A percentile compares a stretch with the other conserved stretches of the same genome.
Evolutionary conservation across 1,139 yeast species (phyloP).

Genomic region (Trichomonascaceae sp.): DNA sequence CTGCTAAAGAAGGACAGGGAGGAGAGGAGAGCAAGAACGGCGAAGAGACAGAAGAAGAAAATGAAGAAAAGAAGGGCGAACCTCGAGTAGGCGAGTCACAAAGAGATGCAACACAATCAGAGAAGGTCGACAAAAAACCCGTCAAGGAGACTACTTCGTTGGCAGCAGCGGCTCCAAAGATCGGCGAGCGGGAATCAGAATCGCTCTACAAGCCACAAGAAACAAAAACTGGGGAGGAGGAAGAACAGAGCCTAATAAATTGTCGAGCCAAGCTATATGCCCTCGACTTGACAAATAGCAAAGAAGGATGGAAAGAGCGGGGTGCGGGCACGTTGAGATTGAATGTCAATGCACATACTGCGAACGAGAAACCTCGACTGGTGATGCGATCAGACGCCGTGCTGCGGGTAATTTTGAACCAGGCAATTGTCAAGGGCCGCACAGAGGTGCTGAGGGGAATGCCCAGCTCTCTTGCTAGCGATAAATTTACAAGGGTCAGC

Average conservation of each 20-base stretch:
- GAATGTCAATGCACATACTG: conserved; percentile 30
- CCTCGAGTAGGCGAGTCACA: conserved; percentile 3
- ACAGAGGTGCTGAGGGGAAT: conserved; percentile 64
- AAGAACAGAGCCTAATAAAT: conserved; percentile 56
- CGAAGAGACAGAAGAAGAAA: conserved; percentile 2
- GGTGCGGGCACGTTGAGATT: conserved; percentile 83
- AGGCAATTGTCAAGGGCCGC: conserved; percentile 45
- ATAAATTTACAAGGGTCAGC: conserved; percentile 65
- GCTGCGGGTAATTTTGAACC: conserved; percentile 67
- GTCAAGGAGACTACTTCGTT: conserved; percentile 18
- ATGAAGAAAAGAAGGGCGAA: conserved; percentile 1
- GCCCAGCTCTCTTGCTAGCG: conserved; percentile 67
- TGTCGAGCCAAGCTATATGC: conserved; percentile 73
- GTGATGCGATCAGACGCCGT: conserved; percentile 90
- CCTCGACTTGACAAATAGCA: conserved; percentile 47
- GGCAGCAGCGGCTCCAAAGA: conserved; percentile 33
- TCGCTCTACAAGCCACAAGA: conserved; percentile 25
- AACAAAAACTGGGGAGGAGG: conserved; percentile 81
- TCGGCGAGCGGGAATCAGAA: conserved; percentile 27
- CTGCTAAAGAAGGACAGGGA: conserved; percentile 3
- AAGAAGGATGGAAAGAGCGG: conserved; percentile 89
- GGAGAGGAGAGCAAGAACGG: conserved; percentile 3
- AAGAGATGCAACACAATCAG: conserved; percentile 1
- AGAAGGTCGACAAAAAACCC: conserved; percentile 4
- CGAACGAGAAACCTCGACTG: conserved; percentile 41